phyloP scores from a whole-genome alignment of 2,329 filamentous ascomycete genomes.

The Epichloe aotearoae region DNA sequence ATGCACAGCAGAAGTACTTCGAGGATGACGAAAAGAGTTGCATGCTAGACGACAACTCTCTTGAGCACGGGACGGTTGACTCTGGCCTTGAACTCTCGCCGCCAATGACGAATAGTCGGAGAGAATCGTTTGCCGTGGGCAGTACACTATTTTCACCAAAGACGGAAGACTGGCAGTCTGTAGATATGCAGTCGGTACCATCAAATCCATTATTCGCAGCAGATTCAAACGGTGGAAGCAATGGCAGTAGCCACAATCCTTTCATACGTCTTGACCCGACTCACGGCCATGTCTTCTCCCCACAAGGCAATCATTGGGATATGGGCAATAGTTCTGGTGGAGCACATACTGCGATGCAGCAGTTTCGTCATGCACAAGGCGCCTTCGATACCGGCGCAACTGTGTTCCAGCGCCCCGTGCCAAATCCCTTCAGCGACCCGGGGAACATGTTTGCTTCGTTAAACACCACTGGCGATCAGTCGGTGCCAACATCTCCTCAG shows the following conservation, averaged over 20 bases:
- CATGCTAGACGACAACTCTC: constrained; percentile 43
- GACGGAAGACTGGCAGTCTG: constrained; percentile 48
- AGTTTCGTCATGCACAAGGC: constrained; percentile 43
- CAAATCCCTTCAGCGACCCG: constrained; percentile 42
- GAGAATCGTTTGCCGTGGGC: constrained; percentile 49
- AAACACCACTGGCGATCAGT: constrained; percentile 30
- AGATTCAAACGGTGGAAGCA: constrained; percentile 33
- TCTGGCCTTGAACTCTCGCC: constrained; percentile 51
- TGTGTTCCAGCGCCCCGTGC: constrained; percentile 41
- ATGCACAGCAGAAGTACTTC: constrained; percentile 39
- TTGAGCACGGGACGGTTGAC: constrained; percentile 46
- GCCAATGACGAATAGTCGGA: constrained; percentile 46
- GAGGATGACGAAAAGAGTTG: constrained; percentile 48
- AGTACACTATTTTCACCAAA: constrained; percentile 50
- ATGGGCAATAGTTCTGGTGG: constrained; percentile 54
- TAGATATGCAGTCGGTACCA: constrained; percentile 50
- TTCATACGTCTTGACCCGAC: constrained; percentile 51
- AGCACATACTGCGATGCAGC: constrained; percentile 59
- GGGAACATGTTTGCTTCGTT: constrained; percentile 41
- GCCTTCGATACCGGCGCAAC: constrained; percentile 41
- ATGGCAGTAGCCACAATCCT: constrained; percentile 46
- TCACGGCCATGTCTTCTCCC: constrained; percentile 28
- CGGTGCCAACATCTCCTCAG: constrained; percentile 42
- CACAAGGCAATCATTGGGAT: constrained; percentile 42
- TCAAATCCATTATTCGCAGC: constrained; percentile 52